Percentiles rank a stretch among this genome's conserved stretches.
phyloP scores from a whole-genome alignment of 192 early-diverging fungal genomes.

The Dispira simplex region DNA sequence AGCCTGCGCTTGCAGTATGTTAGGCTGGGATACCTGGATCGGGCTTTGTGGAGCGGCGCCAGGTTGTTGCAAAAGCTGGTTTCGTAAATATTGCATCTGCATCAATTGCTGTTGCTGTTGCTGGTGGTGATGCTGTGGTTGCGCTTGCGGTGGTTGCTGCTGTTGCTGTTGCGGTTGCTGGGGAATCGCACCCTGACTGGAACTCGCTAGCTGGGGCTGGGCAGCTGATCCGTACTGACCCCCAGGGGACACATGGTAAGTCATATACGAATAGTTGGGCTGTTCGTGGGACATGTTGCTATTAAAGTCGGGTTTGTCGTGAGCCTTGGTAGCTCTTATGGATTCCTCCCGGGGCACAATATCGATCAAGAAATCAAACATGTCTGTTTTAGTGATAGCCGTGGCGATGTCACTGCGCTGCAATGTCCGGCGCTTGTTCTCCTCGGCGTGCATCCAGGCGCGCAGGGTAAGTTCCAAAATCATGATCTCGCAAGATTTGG shows the following conservation, averaged over 20 bases:
- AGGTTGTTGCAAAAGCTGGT: conserved; percentile 6
- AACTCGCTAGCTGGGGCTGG: background rate
- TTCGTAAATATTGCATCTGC: conserved; percentile 11
- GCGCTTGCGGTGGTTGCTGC: too few species aligned
- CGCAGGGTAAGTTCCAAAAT: conserved; percentile 77
- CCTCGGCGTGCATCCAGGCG: conserved; percentile 86
- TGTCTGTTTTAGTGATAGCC: conserved; percentile 78
- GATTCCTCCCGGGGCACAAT: conserved; percentile 84
- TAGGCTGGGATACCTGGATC: background rate
- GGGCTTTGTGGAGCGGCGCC: conserved; percentile 3
- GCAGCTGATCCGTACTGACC: background rate
- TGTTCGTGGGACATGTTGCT: conserved; percentile 2
- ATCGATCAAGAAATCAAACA: conserved; percentile 97
- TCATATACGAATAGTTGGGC: conserved; percentile 5
- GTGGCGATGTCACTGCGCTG: conserved; percentile 84
- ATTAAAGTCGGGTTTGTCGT: background rate
- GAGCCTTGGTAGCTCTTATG: background rate
- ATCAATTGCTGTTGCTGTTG: conserved; percentile 1
- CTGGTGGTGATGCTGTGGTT: too few species aligned
- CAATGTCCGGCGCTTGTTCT: conserved; percentile 90
- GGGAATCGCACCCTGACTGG: background rate
- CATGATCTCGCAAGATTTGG: conserved; percentile 90
- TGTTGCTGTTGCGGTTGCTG: background rate
- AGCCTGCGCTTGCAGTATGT: background rate
- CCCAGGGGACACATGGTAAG: background rate